These are phyloP conservation scores for Thalassiosira pacifica DNA, from an alignment of 352 stramenopile genomes.

Conservation along the genomic window DNA sequence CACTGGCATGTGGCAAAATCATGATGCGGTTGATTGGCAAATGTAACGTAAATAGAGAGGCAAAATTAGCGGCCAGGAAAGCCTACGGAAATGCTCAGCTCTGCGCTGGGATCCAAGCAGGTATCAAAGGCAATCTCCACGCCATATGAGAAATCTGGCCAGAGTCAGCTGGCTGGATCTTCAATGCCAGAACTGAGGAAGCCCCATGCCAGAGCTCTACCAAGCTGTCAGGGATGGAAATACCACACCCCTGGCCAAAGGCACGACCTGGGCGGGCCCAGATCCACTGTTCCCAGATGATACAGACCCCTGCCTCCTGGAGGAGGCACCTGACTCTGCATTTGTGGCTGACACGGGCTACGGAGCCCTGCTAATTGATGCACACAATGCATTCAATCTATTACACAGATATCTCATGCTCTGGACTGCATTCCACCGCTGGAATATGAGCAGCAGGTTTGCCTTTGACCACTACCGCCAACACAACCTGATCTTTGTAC, in stretches of 20 bases:
- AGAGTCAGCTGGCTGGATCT: not conserved
- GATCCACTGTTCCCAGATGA: not conserved
- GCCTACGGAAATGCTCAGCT: constrained; percentile 43
- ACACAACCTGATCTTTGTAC: not conserved
- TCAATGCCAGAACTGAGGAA: not conserved
- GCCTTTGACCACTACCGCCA: constrained; percentile 48
- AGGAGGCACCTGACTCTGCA: too few relatives aligned
- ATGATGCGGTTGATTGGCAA: not conserved
- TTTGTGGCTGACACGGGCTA: not conserved
- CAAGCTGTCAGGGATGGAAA: not conserved
- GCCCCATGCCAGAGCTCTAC: not conserved
- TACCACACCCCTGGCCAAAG: not conserved
- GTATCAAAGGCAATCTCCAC: constrained; percentile 55
- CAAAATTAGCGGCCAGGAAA: constrained; percentile 5
- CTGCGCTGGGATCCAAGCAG: constrained; percentile 36
- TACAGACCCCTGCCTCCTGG: not conserved
- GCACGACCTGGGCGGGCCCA: not conserved
- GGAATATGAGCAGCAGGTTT: constrained; percentile 9
- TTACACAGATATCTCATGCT: constrained; percentile 21
- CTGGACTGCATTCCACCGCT: constrained; percentile 10
- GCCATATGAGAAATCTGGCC: not conserved
- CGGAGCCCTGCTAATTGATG: constrained; percentile 21
- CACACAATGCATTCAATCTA: constrained; percentile 36
- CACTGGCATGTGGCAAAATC: constrained; percentile 7
- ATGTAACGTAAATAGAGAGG: not conserved